These are phyloP conservation scores for Cutaneotrichosporon cutaneum DNA, from an alignment of 1,284 basidiomycete species.

Conservation along the genomic window DNA sequence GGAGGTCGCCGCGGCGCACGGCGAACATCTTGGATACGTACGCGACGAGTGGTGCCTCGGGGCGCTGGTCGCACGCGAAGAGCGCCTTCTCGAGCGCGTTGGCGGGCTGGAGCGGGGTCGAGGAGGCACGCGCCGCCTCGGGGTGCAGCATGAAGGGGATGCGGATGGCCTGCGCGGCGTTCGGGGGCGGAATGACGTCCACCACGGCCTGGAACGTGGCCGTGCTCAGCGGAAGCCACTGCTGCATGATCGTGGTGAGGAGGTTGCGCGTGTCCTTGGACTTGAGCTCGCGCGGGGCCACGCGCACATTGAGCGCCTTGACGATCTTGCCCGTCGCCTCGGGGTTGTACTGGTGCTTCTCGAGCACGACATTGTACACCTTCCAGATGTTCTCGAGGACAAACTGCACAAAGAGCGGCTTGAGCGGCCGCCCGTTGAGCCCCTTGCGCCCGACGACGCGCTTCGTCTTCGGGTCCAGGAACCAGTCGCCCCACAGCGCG, in stretches of 20 bases:
- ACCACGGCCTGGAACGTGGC: slow-evolving; percentile 90
- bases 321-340: slow-evolving; percentile 91
- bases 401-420: slow-evolving; percentile 98
- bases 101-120: slow-evolving; percentile 57
- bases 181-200: slow-evolving; percentile 85
- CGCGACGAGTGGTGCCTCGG: slow-evolving; percentile 67
- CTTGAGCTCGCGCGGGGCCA: slow-evolving; percentile 84
- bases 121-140: slow-evolving; percentile 55
- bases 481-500: slow-evolving; percentile 97
- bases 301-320: slow-evolving; percentile 74
- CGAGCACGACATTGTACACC: slow-evolving; percentile 82
- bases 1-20: slow-evolving; percentile 73
- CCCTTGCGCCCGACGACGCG: slow-evolving; percentile 88
- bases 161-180: slow-evolving; percentile 74
- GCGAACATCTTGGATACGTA: slow-evolving; percentile 99
- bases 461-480: slow-evolving; percentile 94
- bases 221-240: slow-evolving; percentile 94
- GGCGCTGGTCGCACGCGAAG: slow-evolving; percentile 67
- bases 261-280: slow-evolving; percentile 85
- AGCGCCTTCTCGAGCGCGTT: slow-evolving; percentile 80
- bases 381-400: slow-evolving; percentile 97
- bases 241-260: slow-evolving; percentile 82
- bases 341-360: slow-evolving; percentile 77
- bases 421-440: slow-evolving; percentile 74
- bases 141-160: slow-evolving; percentile 94